These are phyloP conservation scores for Termitomyces bulborhizus DNA, from an alignment of 768 basidiomycete genomes.

Conservation along the genomic window DNA sequence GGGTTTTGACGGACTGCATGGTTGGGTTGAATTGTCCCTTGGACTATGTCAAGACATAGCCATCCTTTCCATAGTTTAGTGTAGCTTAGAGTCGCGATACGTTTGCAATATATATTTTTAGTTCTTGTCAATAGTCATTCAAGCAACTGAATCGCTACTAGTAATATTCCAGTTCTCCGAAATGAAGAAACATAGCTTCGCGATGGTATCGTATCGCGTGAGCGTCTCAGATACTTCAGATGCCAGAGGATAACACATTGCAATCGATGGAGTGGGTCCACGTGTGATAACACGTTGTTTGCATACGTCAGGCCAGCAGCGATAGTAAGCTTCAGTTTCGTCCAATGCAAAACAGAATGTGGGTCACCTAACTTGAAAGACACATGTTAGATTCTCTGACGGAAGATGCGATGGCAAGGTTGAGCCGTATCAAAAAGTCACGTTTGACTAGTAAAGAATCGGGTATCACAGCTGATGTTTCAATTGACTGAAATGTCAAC, in stretches of 20 bases:
- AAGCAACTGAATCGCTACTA: neutral
- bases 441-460: neutral
- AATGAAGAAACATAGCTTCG: conserved; percentile 7
- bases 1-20: conserved; percentile 9
- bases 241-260: conserved; percentile 4
- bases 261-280: conserved; percentile 22
- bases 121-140: neutral
- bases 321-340: neutral
- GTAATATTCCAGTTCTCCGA: conserved; percentile 6
- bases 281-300: conserved; percentile 21
- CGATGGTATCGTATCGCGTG: conserved; percentile 4
- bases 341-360: conserved; percentile 1
- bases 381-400: conserved; percentile 6
- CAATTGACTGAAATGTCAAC: neutral
- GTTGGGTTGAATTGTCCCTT: conserved; percentile 1
- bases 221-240: conserved; percentile 2
- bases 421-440: neutral
- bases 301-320: conserved; percentile 1
- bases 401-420: neutral
- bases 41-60: conserved; percentile 7
- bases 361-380: conserved; percentile 2
- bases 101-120: conserved; percentile 8
- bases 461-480: neutral
- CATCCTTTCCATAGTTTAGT: conserved; percentile 9
- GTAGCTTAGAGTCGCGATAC: conserved; percentile 10